Conservation (phyloP, 768 basidiomycete species). For the Postia placenta region DNA sequence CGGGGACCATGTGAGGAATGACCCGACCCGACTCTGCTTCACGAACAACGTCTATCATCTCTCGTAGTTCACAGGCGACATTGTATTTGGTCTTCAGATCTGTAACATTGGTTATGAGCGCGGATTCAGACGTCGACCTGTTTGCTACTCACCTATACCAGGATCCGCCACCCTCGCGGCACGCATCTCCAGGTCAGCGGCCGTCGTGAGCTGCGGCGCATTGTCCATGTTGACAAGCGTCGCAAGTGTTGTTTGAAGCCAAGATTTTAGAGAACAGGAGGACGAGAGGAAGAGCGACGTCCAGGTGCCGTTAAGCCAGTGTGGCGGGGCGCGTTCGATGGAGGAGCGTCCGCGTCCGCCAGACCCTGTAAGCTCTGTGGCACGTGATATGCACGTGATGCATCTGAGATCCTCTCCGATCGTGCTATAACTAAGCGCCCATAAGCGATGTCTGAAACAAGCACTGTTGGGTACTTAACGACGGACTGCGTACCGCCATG, state of each 20-base stretch:
- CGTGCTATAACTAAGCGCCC: too few relatives aligned
- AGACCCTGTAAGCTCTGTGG: slow-evolving; percentile 1
- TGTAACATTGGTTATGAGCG: slow-evolving; percentile 21
- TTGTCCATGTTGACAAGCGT: slow-evolving; percentile 32
- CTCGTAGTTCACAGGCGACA: slow-evolving; percentile 73
- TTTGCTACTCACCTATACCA: slow-evolving; percentile 46
- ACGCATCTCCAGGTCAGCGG: slow-evolving; percentile 62
- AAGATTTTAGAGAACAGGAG: too few relatives aligned
- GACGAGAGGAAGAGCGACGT: not conserved
- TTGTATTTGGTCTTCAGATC: slow-evolving; percentile 67
- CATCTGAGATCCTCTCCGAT: not conserved
- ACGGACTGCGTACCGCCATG: too few relatives aligned
- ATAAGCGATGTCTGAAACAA: too few relatives aligned
- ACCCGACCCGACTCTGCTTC: slow-evolving; percentile 69
- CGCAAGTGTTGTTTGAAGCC: too few relatives aligned
- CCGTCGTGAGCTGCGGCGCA: slow-evolving; percentile 36
- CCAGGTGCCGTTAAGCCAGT: slow-evolving; percentile 4
- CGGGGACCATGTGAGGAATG: slow-evolving; percentile 66
- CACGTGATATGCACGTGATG: not conserved
- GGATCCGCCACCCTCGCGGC: slow-evolving; percentile 73
- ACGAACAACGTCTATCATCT: slow-evolving; percentile 73
- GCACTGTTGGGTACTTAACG: too few relatives aligned
- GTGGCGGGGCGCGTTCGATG: slow-evolving; percentile 9
- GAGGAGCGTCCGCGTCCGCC: slow-evolving; percentile 3
- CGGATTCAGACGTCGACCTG: not conserved